Evolutionary conservation across 306 rosid genomes (phyloP).

Genomic region (Crataegus laevigata): DNA sequence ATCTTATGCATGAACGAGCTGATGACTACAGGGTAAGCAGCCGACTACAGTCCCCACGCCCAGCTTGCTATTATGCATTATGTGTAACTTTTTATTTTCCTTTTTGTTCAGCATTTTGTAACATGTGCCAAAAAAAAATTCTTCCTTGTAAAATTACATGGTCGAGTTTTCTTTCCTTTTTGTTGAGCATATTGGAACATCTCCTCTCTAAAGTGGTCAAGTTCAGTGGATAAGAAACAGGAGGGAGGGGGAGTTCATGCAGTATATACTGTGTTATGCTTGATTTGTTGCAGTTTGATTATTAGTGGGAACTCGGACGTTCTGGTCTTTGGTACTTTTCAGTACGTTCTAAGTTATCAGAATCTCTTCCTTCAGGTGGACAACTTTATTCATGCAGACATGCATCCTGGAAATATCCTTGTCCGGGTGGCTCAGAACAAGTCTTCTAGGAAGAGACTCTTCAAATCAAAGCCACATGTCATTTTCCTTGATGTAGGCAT

Average conservation of each 20-base stretch:
- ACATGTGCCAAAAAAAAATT: background rate
- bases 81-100: background rate
- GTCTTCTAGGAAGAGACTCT: constrained; percentile 58
- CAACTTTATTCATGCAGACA: constrained; percentile 98
- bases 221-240: background rate
- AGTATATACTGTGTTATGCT: background rate
- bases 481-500: constrained; percentile 98
- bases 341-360: constrained; percentile 20
- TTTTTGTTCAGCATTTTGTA: background rate
- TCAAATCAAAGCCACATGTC: constrained; percentile 96
- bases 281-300: background rate
- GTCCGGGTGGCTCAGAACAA: constrained; percentile 67
- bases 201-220: background rate
- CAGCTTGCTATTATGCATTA: background rate
- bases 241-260: background rate
- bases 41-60: background rate
- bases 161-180: background rate
- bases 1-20: background rate
- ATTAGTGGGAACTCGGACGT: background rate
- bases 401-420: constrained; percentile 99
- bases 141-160: background rate
- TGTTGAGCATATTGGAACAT: background rate
- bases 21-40: background rate
- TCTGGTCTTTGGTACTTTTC: background rate
- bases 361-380: constrained; percentile 78